Evolutionary conservation across 352 stramenopile genomes (phyloP).

Genomic region (Globisporangium cystogenes): DNA sequence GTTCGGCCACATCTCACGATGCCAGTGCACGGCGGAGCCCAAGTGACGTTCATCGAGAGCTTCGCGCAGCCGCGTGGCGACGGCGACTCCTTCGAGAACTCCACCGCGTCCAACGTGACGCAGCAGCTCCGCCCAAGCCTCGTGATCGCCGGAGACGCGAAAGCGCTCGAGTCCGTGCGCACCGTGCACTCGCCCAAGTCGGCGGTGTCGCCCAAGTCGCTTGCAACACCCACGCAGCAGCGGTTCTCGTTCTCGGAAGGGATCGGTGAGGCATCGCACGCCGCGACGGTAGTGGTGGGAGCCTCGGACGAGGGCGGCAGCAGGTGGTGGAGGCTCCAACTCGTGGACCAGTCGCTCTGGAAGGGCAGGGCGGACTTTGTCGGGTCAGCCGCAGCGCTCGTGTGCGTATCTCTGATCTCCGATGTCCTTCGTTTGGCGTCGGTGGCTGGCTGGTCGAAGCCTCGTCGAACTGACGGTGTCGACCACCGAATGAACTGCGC

Average conservation of each 20-base stretch:
- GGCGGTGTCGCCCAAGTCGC: neutral
- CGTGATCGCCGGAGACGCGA: conserved; percentile 22
- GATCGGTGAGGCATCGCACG: conserved; percentile 1
- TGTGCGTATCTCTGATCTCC: conserved; percentile 1
- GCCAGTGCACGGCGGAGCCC: conserved; percentile 5
- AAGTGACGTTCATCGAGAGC: conserved; percentile 25
- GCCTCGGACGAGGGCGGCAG: conserved; percentile 2
- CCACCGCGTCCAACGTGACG: neutral
- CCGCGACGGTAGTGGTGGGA: no score
- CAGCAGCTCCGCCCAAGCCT: conserved; percentile 20
- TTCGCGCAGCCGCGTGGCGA: conserved; percentile 19
- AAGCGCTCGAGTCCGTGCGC: conserved; percentile 22
- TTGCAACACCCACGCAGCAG: neutral
- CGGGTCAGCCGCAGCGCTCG: neutral
- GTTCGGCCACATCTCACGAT: no score
- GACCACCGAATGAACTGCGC: no score
- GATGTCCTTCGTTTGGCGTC: neutral
- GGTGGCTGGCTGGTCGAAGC: no score
- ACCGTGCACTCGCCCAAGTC: conserved; percentile 31
- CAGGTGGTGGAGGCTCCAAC: no score
- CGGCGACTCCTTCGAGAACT: neutral
- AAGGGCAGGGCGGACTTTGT: no score
- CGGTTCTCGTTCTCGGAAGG: conserved; percentile 6
- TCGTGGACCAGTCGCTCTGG: no score
- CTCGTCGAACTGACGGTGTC: no score